Base-by-base conservation (phyloP, 306 rosid genomes). In the Glycine soja region DNA sequence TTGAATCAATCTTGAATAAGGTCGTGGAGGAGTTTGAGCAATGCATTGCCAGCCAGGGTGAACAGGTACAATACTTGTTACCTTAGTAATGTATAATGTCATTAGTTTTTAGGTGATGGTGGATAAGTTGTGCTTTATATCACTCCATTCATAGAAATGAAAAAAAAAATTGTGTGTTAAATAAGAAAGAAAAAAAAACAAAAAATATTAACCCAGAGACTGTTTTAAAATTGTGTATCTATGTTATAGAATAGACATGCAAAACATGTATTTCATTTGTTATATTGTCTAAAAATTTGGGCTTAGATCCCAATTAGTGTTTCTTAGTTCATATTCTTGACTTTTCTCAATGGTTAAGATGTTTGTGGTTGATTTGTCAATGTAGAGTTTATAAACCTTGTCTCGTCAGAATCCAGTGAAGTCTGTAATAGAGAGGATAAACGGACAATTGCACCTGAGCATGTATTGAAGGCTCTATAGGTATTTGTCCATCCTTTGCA, bases 381-480 rank as follows among this genome's bases (percentile, higher is more conserved):
- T 89, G 89, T 83, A 96, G 98, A 96, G 88, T 96, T 96, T 90
- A 96, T 96, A 89, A 96, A 96, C 85, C 98, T 96, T 0, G 72
- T 96, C 52, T 96, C 99, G 12, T 96, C 99, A 0, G 98, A 96
- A 81, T 96, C 99, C 69, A 96, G 93, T 85, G 99, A 96, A 81
- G 99, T 96, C 81, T 96, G 99, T 87, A 76, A 85, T 84, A 92
- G 91, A 88, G 99, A 92, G 85, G 99, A 96, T 30, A 96, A 90
- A 88, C 89, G 98, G 87, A 96, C 99, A 32, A 96, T 96, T 78
- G 99, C 99, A 63, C 99, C 99, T 8, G 99, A 96, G 87, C 99
- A 96, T 71, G 97, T 96, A 61, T 89, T 96, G 81, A 93, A 92
- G 92, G 97, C 99, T 62, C 87, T 96, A 54, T 81, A 90, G 93